Percentiles rank a stretch among this genome's conserved stretches.
Evolutionary conservation across 306 rosid species (phyloP).

Genomic region (Prinsepia uniflora): DNA sequence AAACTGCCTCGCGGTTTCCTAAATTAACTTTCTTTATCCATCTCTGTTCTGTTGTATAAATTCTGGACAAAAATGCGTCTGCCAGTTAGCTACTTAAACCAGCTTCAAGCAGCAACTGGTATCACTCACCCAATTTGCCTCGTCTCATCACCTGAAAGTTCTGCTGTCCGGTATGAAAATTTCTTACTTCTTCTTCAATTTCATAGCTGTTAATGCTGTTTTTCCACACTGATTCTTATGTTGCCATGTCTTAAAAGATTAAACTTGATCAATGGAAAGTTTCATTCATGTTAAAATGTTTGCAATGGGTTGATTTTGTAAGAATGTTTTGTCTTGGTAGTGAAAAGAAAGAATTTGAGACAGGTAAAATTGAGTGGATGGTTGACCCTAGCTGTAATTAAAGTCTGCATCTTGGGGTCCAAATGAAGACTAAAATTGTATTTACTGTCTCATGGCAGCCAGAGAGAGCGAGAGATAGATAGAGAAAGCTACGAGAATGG

Average conservation of each 20-base stretch:
- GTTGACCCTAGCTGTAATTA: not conserved
- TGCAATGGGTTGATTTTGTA: not conserved
- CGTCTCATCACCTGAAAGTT: not conserved
- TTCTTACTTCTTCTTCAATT: not conserved
- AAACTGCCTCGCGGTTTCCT: constrained; percentile 24
- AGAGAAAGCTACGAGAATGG: constrained; percentile 18
- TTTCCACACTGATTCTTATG: not conserved
- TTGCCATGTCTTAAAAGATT: not conserved
- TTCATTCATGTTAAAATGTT: not conserved
- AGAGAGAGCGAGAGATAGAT: not conserved
- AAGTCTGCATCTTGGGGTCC: not conserved
- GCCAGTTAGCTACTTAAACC: not conserved
- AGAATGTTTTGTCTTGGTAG: not conserved
- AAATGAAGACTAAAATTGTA: not conserved
- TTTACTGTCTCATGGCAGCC: constrained; percentile 1
- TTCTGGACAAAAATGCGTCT: not conserved
- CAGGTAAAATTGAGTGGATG: not conserved
- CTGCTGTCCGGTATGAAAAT: constrained; percentile 11
- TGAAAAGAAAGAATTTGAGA: not conserved
- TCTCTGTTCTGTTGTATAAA: not conserved
- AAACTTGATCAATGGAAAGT: not conserved
- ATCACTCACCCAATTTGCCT: not conserved
- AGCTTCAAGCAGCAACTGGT: not conserved
- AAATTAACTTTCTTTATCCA: not conserved
- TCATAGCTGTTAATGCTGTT: not conserved